Evolutionary conservation across 306 rosid species (phyloP).

Genomic region (Dalbergia oliveri): DNA sequence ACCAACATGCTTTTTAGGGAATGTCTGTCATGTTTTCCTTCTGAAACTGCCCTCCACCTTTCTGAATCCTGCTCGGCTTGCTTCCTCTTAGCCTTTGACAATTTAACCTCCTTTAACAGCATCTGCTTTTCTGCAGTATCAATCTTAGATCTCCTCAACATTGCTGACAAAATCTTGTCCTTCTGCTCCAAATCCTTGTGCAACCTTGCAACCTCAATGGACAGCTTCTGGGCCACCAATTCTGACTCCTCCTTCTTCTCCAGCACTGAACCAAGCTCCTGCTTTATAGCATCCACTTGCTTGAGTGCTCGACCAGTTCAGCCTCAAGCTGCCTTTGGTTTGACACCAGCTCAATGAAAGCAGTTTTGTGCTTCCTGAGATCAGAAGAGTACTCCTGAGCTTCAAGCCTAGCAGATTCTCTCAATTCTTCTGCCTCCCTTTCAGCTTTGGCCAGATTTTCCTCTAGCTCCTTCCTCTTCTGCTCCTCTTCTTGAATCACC

Average conservation of each 20-base stretch:
- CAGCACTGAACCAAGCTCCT: slow-evolving; percentile 65
- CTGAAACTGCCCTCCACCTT: slow-evolving; percentile 82
- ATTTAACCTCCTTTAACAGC: slow-evolving; percentile 84
- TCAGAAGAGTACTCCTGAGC: slow-evolving; percentile 85
- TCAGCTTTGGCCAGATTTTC: slow-evolving; percentile 67
- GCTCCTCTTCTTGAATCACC: slow-evolving; percentile 63
- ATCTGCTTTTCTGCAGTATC: slow-evolving; percentile 85
- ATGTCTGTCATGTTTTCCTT: slow-evolving; percentile 80
- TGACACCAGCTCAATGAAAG: slow-evolving; percentile 89
- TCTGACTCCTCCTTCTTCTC: slow-evolving; percentile 88
- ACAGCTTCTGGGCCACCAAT: slow-evolving; percentile 73
- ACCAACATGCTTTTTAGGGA: slow-evolving; percentile 79
- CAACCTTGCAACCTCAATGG: slow-evolving; percentile 71
- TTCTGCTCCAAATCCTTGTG: slow-evolving; percentile 93
- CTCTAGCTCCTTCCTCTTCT: slow-evolving; percentile 68
- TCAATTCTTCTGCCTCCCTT: slow-evolving; percentile 65
- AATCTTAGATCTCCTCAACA: slow-evolving; percentile 88
- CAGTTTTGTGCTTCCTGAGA: slow-evolving; percentile 90
- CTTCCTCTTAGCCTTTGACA: slow-evolving; percentile 86
- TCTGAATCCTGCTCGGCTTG: slow-evolving; percentile 89
- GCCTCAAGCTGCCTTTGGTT: slow-evolving; percentile 93
- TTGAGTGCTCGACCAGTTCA: slow-evolving; percentile 71
- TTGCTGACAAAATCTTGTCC: slow-evolving; percentile 91
- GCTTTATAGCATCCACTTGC: slow-evolving; percentile 74
- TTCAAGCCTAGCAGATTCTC: slow-evolving; percentile 64